These are phyloP conservation scores for Yueomyces sp. DNA, from an alignment of 805 yeast species.

Conservation along the genomic window DNA sequence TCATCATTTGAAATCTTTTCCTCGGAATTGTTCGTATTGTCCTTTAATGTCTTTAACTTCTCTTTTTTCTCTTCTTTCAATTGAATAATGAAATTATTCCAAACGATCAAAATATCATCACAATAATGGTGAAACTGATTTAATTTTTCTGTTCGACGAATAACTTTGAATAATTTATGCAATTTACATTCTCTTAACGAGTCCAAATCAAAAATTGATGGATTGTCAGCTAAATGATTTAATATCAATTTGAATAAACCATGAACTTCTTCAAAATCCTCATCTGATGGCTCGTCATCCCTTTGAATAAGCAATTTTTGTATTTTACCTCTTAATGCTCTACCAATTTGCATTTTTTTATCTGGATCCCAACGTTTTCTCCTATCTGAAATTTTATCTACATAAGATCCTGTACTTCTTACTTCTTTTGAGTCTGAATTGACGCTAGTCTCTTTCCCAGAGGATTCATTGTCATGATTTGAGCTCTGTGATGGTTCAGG, in stretches of 20 bases:
- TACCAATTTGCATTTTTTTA: slow-evolving; percentile 16
- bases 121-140: slow-evolving; percentile 20
- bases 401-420: neutral
- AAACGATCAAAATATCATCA: slow-evolving; percentile 11
- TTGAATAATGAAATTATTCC: slow-evolving; percentile 13
- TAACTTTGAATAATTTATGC: slow-evolving; percentile 21
- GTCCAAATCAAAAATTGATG: slow-evolving; percentile 20
- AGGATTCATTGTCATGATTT: neutral
- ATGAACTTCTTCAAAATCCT: slow-evolving; percentile 16
- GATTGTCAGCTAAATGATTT: slow-evolving; percentile 14
- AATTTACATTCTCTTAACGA: slow-evolving; percentile 19
- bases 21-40: too few relatives aligned
- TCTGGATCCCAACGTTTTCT: slow-evolving; percentile 13
- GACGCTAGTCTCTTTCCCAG: neutral
- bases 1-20: too few relatives aligned
- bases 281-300: slow-evolving; percentile 14
- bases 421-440: neutral
- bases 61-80: slow-evolving; percentile 16
- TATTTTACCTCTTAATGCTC: slow-evolving; percentile 19
- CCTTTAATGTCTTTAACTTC: neutral
- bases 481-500: neutral
- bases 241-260: slow-evolving; percentile 15
- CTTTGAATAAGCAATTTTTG: slow-evolving; percentile 22
- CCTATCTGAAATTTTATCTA: slow-evolving; percentile 1
- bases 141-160: slow-evolving; percentile 13